Evolutionary conservation across 805 yeast species (phyloP).

Genomic region (Barnettozyma wickerhamii): DNA sequence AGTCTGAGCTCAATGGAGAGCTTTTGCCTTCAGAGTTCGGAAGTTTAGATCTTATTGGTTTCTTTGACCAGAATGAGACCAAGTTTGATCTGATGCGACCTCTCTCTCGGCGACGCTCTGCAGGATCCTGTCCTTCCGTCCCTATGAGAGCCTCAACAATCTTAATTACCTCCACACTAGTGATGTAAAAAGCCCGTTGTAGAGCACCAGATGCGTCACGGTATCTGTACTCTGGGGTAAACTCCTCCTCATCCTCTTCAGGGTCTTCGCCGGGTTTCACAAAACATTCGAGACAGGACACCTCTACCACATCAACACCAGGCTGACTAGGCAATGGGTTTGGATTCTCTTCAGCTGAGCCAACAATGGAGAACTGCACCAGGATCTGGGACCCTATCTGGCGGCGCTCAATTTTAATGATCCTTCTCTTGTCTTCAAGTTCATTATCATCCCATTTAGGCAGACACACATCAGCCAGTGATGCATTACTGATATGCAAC

Average conservation of each 20-base stretch:
- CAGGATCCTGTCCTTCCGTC: slow-evolving; percentile 39
- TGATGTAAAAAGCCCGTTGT: slow-evolving; percentile 39
- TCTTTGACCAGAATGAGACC: slow-evolving; percentile 64
- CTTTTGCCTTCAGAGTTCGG: slow-evolving; percentile 12
- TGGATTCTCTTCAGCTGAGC: slow-evolving; percentile 46
- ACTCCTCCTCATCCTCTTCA: slow-evolving; percentile 23
- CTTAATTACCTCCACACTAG: slow-evolving; percentile 63
- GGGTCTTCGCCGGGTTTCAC: slow-evolving; percentile 28
- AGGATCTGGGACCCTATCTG: slow-evolving; percentile 44
- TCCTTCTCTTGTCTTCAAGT: slow-evolving; percentile 46
- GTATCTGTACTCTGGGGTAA: slow-evolving; percentile 5
- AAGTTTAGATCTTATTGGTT: slow-evolving; percentile 44
- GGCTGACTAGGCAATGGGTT: slow-evolving; percentile 32
- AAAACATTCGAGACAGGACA: slow-evolving; percentile 51
- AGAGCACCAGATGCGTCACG: slow-evolving; percentile 23
- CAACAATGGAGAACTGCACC: slow-evolving; percentile 48
- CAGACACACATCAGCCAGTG: slow-evolving; percentile 43
- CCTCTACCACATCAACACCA: slow-evolving; percentile 51
- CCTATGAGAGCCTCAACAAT: slow-evolving; percentile 61
- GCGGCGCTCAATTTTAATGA: slow-evolving; percentile 51
- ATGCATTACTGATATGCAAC: slow-evolving; percentile 41
- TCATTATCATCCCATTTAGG: slow-evolving; percentile 48
- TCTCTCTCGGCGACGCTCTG: slow-evolving; percentile 54
- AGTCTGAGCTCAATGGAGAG: slow-evolving; percentile 16
- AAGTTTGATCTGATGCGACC: slow-evolving; percentile 65